These are phyloP conservation scores for Coprinopsis marcescibilis DNA, from an alignment of 768 basidiomycete genomes.

Conservation along the genomic window DNA sequence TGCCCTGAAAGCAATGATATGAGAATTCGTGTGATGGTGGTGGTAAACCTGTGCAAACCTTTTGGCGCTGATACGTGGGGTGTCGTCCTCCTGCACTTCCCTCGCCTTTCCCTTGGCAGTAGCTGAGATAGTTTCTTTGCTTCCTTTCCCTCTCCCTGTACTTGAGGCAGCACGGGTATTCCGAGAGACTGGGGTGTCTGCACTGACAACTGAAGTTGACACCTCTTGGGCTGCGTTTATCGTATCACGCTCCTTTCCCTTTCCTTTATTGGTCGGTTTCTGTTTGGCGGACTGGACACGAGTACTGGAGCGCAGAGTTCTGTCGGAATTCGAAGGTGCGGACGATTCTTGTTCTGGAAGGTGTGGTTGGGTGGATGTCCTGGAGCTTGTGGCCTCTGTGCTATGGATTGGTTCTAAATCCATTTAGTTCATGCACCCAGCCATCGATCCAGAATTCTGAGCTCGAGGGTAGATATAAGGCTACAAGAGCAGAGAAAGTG, in stretches of 20 bases:
- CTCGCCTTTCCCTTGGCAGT: constrained; percentile 56
- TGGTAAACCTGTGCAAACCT: constrained; percentile 38
- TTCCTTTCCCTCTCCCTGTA: constrained; percentile 43
- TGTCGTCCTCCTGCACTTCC: constrained; percentile 46
- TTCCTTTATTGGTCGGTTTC: constrained; percentile 56
- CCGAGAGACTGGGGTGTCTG: constrained; percentile 32
- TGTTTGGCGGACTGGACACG: constrained; percentile 71
- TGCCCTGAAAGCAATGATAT: constrained; percentile 39
- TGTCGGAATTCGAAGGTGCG: constrained; percentile 40
- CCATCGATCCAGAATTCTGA: constrained; percentile 64
- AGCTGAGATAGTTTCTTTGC: constrained; percentile 39
- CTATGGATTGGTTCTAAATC: constrained; percentile 74
- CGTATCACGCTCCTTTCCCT: constrained; percentile 48
- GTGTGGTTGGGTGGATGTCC: constrained; percentile 41
- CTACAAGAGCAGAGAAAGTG: constrained; percentile 25
- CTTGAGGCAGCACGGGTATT: constrained; percentile 37
- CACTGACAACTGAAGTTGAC: constrained; percentile 25
- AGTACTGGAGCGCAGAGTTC: constrained; percentile 66
- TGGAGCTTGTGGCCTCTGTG: constrained; percentile 68
- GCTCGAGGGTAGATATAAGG: constrained; percentile 25
- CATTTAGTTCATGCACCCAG: constrained; percentile 87
- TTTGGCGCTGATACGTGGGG: constrained; percentile 46
- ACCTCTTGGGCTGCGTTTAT: constrained; percentile 28
- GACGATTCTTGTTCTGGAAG: constrained; percentile 35
- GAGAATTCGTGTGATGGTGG: constrained; percentile 19